Evolutionary conservation across 1,284 basidiomycete species (phyloP).

Genomic region (Volvariella volvacea): DNA sequence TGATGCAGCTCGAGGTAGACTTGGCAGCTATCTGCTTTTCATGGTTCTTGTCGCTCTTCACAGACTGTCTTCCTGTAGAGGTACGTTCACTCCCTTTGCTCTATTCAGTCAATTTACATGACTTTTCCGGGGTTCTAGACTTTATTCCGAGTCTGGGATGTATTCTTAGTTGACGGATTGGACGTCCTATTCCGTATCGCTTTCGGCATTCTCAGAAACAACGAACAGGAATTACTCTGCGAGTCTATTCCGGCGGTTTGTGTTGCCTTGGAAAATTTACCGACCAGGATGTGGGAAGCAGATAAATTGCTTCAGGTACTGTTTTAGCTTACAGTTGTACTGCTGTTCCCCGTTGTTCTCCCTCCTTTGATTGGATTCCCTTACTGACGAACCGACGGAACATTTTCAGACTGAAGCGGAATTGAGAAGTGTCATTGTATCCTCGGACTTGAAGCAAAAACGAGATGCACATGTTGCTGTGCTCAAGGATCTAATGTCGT

Average conservation of each 20-base stretch:
- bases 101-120: background rate
- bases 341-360: too few relatives aligned
- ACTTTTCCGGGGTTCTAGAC: constrained; percentile 41
- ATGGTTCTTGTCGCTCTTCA: constrained; percentile 98
- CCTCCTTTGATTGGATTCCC: too few relatives aligned
- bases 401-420: constrained; percentile 67
- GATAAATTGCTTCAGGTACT: constrained; percentile 84
- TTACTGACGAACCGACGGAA: too few relatives aligned
- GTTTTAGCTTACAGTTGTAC: too few relatives aligned
- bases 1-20: constrained; percentile 80
- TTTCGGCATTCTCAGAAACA: constrained; percentile 77
- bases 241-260: constrained; percentile 85
- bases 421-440: constrained; percentile 56
- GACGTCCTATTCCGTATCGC: constrained; percentile 91
- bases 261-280: constrained; percentile 78
- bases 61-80: constrained; percentile 94
- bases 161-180: constrained; percentile 92
- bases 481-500: constrained; percentile 37
- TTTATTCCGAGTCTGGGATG: constrained; percentile 88
- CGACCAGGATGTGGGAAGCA: constrained; percentile 87
- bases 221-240: constrained; percentile 81
- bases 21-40: constrained; percentile 94
- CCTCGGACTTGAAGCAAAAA: constrained; percentile 63
- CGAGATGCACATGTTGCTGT: constrained; percentile 52
- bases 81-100: constrained; percentile 33